phyloP scores from a whole-genome alignment of 768 basidiomycete species.

The Krasilnikovozyma curviuscula region DNA sequence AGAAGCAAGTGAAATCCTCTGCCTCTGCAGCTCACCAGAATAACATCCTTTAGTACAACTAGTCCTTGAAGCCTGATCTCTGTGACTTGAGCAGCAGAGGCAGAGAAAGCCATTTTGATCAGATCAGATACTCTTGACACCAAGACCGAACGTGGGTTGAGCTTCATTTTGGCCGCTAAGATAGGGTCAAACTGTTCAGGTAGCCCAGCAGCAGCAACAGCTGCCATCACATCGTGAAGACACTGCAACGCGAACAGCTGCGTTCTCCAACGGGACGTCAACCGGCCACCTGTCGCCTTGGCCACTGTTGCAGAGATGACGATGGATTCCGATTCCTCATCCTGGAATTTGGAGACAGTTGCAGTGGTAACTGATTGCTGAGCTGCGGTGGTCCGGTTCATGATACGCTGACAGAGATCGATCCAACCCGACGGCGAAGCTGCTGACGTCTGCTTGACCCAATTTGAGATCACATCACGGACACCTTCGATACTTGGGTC shows the following conservation, averaged over 20 bases:
- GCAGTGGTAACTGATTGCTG: constrained; percentile 38
- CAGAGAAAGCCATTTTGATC: constrained; percentile 95
- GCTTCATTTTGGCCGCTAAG: constrained; percentile 32
- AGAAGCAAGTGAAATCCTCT: not conserved
- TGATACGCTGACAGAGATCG: constrained; percentile 87
- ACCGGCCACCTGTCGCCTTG: constrained; percentile 4
- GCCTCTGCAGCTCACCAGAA: constrained; percentile 40
- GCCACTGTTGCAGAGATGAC: constrained; percentile 20
- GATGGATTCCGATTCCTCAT: constrained; percentile 88
- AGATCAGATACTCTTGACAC: constrained; percentile 75
- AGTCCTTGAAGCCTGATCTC: constrained; percentile 85
- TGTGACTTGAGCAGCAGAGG: constrained; percentile 86
- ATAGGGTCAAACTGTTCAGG: constrained; percentile 67
- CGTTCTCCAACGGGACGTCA: constrained; percentile 71
- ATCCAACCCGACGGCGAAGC: constrained; percentile 96
- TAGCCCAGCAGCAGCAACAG: constrained; percentile 50
- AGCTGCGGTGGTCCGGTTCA: constrained; percentile 76
- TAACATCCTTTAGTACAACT: constrained; percentile 72
- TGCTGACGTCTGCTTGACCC: constrained; percentile 85
- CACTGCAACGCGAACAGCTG: constrained; percentile 88
- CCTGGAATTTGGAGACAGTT: constrained; percentile 38
- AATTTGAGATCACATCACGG: constrained; percentile 73
- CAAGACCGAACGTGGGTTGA: constrained; percentile 37
- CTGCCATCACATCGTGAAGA: constrained; percentile 65
- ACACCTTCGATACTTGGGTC: constrained; percentile 88